These are phyloP conservation scores for Ehretia macrophylla DNA, from an alignment of 257 asterid species.

Conservation along the genomic window DNA sequence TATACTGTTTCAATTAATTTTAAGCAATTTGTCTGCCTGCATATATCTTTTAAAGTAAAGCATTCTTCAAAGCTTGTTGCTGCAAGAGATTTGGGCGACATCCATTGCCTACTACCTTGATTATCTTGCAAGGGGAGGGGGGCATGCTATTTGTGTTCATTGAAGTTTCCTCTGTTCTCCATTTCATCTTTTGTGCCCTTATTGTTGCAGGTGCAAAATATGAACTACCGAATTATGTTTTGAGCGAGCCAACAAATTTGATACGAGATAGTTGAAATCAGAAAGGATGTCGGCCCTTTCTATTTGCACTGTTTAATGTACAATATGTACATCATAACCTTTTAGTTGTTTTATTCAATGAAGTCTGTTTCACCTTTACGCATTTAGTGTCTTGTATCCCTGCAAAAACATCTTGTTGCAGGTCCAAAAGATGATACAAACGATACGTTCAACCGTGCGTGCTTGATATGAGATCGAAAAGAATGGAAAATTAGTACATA, in stretches of 20 bases:
- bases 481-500: too few relatives aligned
- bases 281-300: background rate
- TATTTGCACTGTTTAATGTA: constrained; percentile 1
- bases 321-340: constrained; percentile 3
- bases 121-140: too few relatives aligned
- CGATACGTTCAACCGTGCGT: too few relatives aligned
- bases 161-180: background rate
- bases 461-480: too few relatives aligned
- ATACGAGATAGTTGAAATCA: constrained; percentile 35
- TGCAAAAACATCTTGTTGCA: too few relatives aligned
- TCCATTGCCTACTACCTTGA: too few relatives aligned
- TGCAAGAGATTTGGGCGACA: too few relatives aligned
- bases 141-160: too few relatives aligned
- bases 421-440: too few relatives aligned
- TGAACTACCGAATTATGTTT: constrained; percentile 71
- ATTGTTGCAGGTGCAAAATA: constrained; percentile 70
- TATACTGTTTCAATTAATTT: background rate
- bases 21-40: background rate
- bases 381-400: background rate
- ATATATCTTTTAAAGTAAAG: background rate
- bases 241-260: constrained; percentile 83
- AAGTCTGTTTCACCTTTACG: background rate
- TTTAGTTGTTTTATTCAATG: background rate
- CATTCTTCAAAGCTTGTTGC: background rate
- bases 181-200: background rate